Conservation (phyloP, 306 rosid species). For the Cucurbita pepo region DNA sequence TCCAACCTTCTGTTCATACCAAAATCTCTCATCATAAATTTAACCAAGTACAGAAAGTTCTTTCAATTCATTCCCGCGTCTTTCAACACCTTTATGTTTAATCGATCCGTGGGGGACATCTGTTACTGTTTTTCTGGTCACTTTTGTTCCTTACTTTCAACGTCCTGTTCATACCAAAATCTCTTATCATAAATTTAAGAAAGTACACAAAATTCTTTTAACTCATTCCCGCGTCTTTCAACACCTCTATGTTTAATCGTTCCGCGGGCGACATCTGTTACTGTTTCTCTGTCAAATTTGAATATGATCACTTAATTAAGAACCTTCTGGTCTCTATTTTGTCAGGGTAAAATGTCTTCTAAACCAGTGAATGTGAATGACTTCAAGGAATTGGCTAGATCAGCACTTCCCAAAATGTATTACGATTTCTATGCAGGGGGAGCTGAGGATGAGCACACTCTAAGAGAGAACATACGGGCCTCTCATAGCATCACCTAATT, state of each 20-base stretch:
- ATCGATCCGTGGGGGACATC: too few relatives aligned
- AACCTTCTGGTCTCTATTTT: neutral
- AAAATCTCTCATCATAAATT: too few relatives aligned
- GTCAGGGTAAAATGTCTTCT: constrained; percentile 29
- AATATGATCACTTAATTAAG: neutral
- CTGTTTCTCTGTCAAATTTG: neutral
- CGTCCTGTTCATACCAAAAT: too few relatives aligned
- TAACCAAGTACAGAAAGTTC: too few relatives aligned
- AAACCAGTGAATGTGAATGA: constrained; percentile 45
- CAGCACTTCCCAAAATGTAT: constrained; percentile 43
- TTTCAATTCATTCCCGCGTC: too few relatives aligned
- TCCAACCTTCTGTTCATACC: too few relatives aligned
- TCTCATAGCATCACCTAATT: constrained; percentile 37
- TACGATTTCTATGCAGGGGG: constrained; percentile 48
- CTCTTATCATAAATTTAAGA: neutral
- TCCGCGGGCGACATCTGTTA: neutral
- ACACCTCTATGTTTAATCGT: neutral
- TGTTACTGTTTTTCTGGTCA: too few relatives aligned
- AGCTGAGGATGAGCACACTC: constrained; percentile 45
- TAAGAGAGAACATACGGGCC: constrained; percentile 42
- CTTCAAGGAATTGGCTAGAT: constrained; percentile 41
- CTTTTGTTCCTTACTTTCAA: too few relatives aligned
- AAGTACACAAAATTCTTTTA: neutral
- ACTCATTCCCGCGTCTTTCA: neutral
- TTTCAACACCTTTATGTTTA: too few relatives aligned